A percentile compares a stretch with the other conserved stretches of the same genome.
phyloP scores from a whole-genome alignment of 1,139 yeast genomes.

The Groenewaldozyma sp. region DNA sequence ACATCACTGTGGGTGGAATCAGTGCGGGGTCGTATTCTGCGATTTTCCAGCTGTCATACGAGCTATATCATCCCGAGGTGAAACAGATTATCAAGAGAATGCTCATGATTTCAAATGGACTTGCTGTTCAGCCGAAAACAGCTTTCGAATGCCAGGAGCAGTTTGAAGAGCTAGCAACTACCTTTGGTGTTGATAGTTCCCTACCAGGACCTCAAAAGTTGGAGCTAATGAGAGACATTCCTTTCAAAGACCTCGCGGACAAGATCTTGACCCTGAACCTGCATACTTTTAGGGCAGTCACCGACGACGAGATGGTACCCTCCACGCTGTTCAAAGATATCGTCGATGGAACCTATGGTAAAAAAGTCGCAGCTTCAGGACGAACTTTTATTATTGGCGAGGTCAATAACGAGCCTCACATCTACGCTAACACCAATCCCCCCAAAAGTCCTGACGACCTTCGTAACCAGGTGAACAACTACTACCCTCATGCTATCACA shows the following conservation, averaged over 20 bases:
- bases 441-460: slow-evolving; percentile 56
- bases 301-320: slow-evolving; percentile 32
- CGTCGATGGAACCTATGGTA: slow-evolving; percentile 29
- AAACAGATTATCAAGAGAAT: slow-evolving; percentile 32
- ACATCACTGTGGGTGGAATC: slow-evolving; percentile 34
- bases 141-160: slow-evolving; percentile 30
- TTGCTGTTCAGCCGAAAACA: slow-evolving; percentile 32
- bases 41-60: slow-evolving; percentile 33
- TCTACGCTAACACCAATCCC: slow-evolving; percentile 32
- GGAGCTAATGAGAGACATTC: slow-evolving; percentile 19
- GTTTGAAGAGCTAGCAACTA: slow-evolving; percentile 29
- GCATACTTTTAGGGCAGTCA: slow-evolving; percentile 35
- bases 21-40: slow-evolving; percentile 31
- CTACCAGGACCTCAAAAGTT: slow-evolving; percentile 19
- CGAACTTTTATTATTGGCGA: slow-evolving; percentile 32
- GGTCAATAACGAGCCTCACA: slow-evolving; percentile 31
- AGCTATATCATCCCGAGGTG: slow-evolving; percentile 30
- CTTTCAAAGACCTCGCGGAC: slow-evolving; percentile 21
- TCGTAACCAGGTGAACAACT: slow-evolving; percentile 37
- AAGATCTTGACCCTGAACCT: slow-evolving; percentile 25
- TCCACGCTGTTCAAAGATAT: slow-evolving; percentile 27
- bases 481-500: slow-evolving; percentile 29
- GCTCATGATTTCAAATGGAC: slow-evolving; percentile 30
- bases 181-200: slow-evolving; percentile 13
- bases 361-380: slow-evolving; percentile 20